Evolutionary conservation across 352 stramenopile species (phyloP).

Genomic region (Nothophytophthora sp.): DNA sequence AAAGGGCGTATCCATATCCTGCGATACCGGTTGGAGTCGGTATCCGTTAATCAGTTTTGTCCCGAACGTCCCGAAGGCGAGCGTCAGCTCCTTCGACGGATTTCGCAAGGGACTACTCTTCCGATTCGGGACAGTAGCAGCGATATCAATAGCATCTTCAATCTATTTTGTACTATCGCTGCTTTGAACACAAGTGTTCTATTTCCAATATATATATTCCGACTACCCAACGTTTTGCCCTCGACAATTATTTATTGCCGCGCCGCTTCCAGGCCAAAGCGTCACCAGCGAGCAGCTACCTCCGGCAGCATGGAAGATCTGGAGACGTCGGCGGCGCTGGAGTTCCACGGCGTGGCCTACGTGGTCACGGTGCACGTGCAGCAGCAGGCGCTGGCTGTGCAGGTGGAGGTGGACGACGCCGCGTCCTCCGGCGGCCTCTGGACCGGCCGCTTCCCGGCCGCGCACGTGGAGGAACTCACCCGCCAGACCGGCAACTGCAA

Average conservation of each 20-base stretch:
- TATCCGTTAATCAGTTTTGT: background rate
- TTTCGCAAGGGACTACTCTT: no score
- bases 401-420: slow-evolving; percentile 47
- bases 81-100: no score
- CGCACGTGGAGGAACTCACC: slow-evolving; percentile 92
- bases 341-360: slow-evolving; percentile 77
- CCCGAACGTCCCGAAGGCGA: no score
- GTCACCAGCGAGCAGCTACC: no score
- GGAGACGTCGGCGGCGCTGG: slow-evolving; percentile 59
- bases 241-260: no score
- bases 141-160: background rate
- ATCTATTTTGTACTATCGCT: background rate
- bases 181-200: no score
- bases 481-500: slow-evolving; percentile 95
- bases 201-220: no score
- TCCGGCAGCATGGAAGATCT: slow-evolving; percentile 46
- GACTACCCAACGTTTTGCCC: no score
- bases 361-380: slow-evolving; percentile 68
- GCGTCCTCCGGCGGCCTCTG: slow-evolving; percentile 32
- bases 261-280: no score
- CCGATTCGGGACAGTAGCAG: no score
- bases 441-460: slow-evolving; percentile 60
- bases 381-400: slow-evolving; percentile 60
- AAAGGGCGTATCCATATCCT: slow-evolving; percentile 17
- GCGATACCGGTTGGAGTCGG: background rate